Percentiles rank a stretch among this genome's conserved stretches.
Evolutionary conservation across 352 stramenopile species (phyloP).

Genomic region (Globisporangium polare): DNA sequence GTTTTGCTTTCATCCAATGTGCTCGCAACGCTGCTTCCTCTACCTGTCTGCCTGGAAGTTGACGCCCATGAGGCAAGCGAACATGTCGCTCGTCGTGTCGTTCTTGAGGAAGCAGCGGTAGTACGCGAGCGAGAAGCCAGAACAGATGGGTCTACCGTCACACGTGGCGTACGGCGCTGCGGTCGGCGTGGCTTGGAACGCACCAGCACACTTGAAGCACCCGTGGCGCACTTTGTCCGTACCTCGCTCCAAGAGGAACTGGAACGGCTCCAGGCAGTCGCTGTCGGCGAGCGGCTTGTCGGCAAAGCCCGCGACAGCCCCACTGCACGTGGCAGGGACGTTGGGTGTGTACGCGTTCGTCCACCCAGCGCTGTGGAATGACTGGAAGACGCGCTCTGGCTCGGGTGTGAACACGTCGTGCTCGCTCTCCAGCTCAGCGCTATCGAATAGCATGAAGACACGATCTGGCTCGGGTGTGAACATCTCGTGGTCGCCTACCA

Average conservation of each 20-base stretch:
- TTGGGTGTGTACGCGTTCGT: conserved; percentile 6
- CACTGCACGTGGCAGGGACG: not conserved
- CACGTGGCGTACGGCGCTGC: conserved; percentile 6
- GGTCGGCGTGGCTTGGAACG: not conserved
- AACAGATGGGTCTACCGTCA: conserved; percentile 5
- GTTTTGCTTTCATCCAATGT: not conserved
- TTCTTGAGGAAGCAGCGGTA: conserved; percentile 12
- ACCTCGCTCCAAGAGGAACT: conserved; percentile 7
- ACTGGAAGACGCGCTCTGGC: not conserved
- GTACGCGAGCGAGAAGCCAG: conserved; percentile 6
- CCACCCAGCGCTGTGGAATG: not conserved
- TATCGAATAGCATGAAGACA: not conserved
- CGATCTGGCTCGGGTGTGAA: conserved; percentile 3
- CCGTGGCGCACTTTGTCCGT: conserved; percentile 9
- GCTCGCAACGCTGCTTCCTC: not conserved
- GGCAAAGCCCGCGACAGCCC: conserved; percentile 5
- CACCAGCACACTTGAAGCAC: conserved; percentile 7
- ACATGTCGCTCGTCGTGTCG: conserved; percentile 8
- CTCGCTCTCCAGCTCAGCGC: not conserved
- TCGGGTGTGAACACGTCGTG: conserved; percentile 2
- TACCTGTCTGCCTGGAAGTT: not conserved
- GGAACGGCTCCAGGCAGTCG: conserved; percentile 9
- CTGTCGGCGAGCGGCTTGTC: not conserved
- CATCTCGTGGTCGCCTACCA: not conserved
- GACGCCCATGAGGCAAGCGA: conserved; percentile 11